A percentile compares a stretch with the other conserved stretches of the same genome.
Conservation (phyloP, 345 rosid genomes). For the Microthlaspi erraticum region DNA sequence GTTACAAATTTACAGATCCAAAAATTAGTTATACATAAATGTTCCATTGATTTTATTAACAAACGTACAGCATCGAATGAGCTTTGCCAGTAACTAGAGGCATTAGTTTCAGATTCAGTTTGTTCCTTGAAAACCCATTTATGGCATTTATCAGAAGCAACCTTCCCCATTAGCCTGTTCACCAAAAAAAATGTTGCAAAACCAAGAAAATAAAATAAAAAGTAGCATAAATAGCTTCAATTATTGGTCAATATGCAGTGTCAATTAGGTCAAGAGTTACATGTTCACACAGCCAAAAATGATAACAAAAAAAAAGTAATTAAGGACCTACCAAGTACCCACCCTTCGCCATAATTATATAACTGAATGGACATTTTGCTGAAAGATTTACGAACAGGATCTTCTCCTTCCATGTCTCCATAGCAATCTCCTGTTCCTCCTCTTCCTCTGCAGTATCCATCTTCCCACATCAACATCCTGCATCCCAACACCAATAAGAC, state of each 20-base stretch:
- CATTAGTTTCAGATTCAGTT: slow-evolving; percentile 86
- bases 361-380: slow-evolving; percentile 99
- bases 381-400: slow-evolving; percentile 94
- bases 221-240: slow-evolving; percentile 24
- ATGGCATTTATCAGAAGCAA: slow-evolving; percentile 99
- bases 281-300: slow-evolving; percentile 19
- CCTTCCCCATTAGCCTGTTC: slow-evolving; percentile 97
- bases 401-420: slow-evolving; percentile 91
- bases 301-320: slow-evolving; percentile 24
- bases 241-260: background rate
- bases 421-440: slow-evolving; percentile 65
- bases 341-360: slow-evolving; percentile 99
- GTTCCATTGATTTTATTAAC: background rate
- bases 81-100: slow-evolving; percentile 98
- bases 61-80: slow-evolving; percentile 90
- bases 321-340: slow-evolving; percentile 97
- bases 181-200: slow-evolving; percentile 30
- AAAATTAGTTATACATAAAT: background rate
- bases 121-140: slow-evolving; percentile 99
- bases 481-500: slow-evolving; percentile 12
- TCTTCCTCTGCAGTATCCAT: slow-evolving; percentile 93
- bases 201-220: background rate
- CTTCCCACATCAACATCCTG: slow-evolving; percentile 99
- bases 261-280: background rate
- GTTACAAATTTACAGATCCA: slow-evolving; percentile 11